A percentile compares a stretch with the other conserved stretches of the same genome.
Evolutionary conservation across 1,284 basidiomycete genomes (phyloP).

Genomic region (Exobasidium rhododendri): DNA sequence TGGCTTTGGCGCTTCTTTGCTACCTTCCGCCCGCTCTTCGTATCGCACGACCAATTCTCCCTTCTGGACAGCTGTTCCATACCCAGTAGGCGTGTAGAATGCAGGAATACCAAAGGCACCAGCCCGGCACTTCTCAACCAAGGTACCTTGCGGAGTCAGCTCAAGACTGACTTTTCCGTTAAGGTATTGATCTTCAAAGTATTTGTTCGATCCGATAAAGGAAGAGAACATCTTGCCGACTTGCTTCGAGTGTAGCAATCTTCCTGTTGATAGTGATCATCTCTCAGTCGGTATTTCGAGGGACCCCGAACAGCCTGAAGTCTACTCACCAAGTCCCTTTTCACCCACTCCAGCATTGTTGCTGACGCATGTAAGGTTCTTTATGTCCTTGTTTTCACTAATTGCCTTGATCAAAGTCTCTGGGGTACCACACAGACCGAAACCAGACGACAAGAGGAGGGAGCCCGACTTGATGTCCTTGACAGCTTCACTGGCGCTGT

Average conservation of each 20-base stretch:
- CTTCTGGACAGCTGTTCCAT: constrained; percentile 56
- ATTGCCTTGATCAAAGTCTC: constrained; percentile 50
- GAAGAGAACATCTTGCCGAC: constrained; percentile 47
- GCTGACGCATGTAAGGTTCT: constrained; percentile 44
- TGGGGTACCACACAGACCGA: constrained; percentile 53
- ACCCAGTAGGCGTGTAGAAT: constrained; percentile 89
- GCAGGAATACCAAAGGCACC: constrained; percentile 93
- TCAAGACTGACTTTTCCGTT: constrained; percentile 45
- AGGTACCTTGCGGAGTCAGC: constrained; percentile 60
- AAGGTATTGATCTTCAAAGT: constrained; percentile 48
- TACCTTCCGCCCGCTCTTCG: constrained; percentile 29
- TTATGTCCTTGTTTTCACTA: constrained; percentile 31
- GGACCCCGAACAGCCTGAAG: background rate
- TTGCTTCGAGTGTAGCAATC: constrained; percentile 39
- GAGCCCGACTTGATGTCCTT: constrained; percentile 43
- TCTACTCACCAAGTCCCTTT: constrained; percentile 30
- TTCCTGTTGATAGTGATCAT: constrained; percentile 10
- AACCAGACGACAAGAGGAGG: constrained; percentile 45
- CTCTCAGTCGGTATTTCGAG: background rate
- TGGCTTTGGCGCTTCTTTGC: constrained; percentile 32
- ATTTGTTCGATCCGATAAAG: constrained; percentile 52
- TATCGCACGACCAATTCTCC: constrained; percentile 56
- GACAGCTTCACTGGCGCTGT: constrained; percentile 44
- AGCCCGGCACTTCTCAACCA: constrained; percentile 84
- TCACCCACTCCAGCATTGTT: constrained; percentile 53